Base-by-base conservation (phyloP, 1,139 yeast genomes). In the Lizanozyma gosingica region DNA sequence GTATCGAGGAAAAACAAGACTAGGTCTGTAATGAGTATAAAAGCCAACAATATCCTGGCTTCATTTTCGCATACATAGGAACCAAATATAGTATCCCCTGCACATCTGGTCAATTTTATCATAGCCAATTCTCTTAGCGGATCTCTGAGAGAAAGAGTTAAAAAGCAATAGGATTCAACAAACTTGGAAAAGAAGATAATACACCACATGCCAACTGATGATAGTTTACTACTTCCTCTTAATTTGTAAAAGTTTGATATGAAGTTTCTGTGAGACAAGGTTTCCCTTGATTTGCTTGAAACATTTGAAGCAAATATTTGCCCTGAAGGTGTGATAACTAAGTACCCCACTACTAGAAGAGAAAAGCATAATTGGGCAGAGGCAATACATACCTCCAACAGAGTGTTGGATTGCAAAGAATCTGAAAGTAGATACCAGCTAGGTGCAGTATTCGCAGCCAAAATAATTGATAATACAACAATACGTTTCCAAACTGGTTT, bases 1-100 rank as follows among this genome's bases (percentile, higher is more conserved):
- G 95, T 86, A 52, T 87, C 96, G 44, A 87, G 66, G 52, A 87
- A 84, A 55, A 85, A 87, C 36, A 87, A 63, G 1, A 83, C 71
- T 59, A 85, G 64, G 55, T 86, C 92, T 0, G 90, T 80, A 15
- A 80, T 45, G 34, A 73, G 63, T 56, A 86, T 74, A 37, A 83
- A 58, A 0, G 61, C 62, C 34, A 87, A 57, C 0, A 81, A 66
- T 8, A 84, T 54, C 38, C 62, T 64, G 0, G 88, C 79, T 45
- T 85, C 94, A 39, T 72, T 62, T 17, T 54, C 52, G 55, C 95
- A 87, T 1, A 86, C 44, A 8, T 62, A 37, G 1, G 57, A 58
- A 0, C 83, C 81, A 3, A 83, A 46, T 15, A 65, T 50, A 0
- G 52, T 45, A 48, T 83, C 92, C 2, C 87, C 87, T 15, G 60